Conservation (phyloP, 2,329 filamentous ascomycete genomes). For the Pestalotiopsis sp. region DNA sequence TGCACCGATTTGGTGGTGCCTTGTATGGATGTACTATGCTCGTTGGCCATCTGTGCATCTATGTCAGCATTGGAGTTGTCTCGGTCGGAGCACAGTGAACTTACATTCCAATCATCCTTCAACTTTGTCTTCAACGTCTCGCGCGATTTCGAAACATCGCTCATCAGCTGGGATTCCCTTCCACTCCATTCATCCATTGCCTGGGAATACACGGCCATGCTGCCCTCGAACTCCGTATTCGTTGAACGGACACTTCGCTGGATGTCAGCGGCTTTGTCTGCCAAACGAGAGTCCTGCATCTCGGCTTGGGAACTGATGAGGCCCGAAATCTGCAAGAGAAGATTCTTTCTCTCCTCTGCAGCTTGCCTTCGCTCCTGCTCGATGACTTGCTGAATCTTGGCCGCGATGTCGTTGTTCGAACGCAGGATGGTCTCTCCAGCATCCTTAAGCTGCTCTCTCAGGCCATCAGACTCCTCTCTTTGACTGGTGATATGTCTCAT, state of each 20-base stretch:
- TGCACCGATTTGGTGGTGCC: constrained; percentile 84
- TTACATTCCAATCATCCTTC: constrained; percentile 82
- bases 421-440: constrained; percentile 70
- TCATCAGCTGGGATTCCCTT: constrained; percentile 68
- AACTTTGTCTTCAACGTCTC: constrained; percentile 80
- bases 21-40: constrained; percentile 82
- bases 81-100: constrained; percentile 46
- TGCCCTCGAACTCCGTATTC: constrained; percentile 64
- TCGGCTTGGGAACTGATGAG: constrained; percentile 76
- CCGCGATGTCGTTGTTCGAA: constrained; percentile 68
- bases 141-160: constrained; percentile 71
- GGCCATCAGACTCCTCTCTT: constrained; percentile 71
- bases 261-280: constrained; percentile 62
- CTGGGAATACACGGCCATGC: constrained; percentile 65
- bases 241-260: constrained; percentile 67
- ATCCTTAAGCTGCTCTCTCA: constrained; percentile 71
- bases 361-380: constrained; percentile 76
- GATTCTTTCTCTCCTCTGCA: constrained; percentile 69
- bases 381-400: constrained; percentile 68
- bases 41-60: constrained; percentile 63
- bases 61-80: not conserved
- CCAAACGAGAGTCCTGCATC: constrained; percentile 71
- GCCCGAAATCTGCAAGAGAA: constrained; percentile 76
- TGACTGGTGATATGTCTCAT: constrained; percentile 75
- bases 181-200: constrained; percentile 76